phyloP scores from a whole-genome alignment of 2,329 filamentous ascomycete genomes.

The Scedosporium boydii region DNA sequence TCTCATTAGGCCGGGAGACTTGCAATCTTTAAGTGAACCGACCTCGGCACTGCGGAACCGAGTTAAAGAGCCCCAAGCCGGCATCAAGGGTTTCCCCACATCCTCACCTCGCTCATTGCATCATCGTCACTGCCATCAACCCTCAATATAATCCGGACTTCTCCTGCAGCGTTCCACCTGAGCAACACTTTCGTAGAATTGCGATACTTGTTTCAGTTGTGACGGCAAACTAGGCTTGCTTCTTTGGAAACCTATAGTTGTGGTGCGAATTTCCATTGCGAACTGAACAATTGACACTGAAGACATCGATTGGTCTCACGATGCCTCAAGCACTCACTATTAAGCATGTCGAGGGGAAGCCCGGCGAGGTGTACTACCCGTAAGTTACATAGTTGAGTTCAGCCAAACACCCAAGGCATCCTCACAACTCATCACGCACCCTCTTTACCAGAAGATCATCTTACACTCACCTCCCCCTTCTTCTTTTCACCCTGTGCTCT shows the following conservation, averaged over 20 bases:
- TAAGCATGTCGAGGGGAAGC: slow-evolving; percentile 67
- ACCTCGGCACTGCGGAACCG: not conserved
- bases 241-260: too few relatives aligned
- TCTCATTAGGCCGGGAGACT: not conserved
- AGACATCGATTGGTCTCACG: slow-evolving; percentile 5
- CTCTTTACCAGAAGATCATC: not conserved
- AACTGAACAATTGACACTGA: not conserved
- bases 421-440: too few relatives aligned
- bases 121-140: not conserved
- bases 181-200: too few relatives aligned
- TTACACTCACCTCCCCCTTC: too few relatives aligned
- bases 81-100: not conserved
- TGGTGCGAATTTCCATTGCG: too few relatives aligned
- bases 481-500: not conserved
- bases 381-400: slow-evolving; percentile 23
- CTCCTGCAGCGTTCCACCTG: not conserved
- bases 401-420: not conserved
- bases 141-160: not conserved
- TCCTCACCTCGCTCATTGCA: not conserved
- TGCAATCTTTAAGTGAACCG: not conserved
- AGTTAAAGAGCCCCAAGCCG: not conserved
- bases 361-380: slow-evolving; percentile 82
- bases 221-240: too few relatives aligned
- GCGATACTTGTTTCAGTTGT: too few relatives aligned
- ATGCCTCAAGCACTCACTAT: slow-evolving; percentile 53